Evolutionary conservation across 371 early-diverging fungal species (phyloP).

Genomic region (Mucor irregularis): DNA sequence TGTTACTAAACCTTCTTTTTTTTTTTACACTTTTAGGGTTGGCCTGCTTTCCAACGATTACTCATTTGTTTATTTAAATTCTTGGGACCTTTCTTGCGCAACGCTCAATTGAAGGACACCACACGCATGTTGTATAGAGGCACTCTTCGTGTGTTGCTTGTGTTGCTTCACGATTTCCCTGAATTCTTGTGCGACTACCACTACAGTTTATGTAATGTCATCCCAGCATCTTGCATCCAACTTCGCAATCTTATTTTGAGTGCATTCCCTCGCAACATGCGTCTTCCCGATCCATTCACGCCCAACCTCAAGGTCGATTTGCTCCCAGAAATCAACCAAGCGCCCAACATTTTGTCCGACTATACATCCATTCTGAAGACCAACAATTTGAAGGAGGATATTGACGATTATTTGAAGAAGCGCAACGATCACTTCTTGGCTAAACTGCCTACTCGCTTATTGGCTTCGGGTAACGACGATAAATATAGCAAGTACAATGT

Average conservation of each 20-base stretch:
- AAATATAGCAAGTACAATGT: slow-evolving; percentile 66
- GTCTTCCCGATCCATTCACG: slow-evolving; percentile 95
- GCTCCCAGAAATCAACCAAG: slow-evolving; percentile 81
- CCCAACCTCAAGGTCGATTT: slow-evolving; percentile 92
- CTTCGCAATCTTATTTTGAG: slow-evolving; percentile 92
- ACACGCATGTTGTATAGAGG: slow-evolving; percentile 88
- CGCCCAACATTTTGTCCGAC: slow-evolving; percentile 87
- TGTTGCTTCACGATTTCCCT: slow-evolving; percentile 97
- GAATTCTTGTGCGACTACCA: slow-evolving; percentile 95
- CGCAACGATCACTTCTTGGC: background rate
- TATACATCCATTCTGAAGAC: slow-evolving; percentile 63
- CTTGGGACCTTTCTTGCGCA: slow-evolving; percentile 81
- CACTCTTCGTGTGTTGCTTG: slow-evolving; percentile 86
- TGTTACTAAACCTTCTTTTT: too few species aligned
- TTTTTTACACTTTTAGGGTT: slow-evolving; percentile 56
- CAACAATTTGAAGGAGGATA: slow-evolving; percentile 63
- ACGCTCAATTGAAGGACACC: slow-evolving; percentile 69
- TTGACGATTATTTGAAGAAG: slow-evolving; percentile 66
- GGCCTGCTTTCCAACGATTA: slow-evolving; percentile 86
- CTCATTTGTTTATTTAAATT: slow-evolving; percentile 84
- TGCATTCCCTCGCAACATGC: slow-evolving; percentile 96
- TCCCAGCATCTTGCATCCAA: slow-evolving; percentile 94
- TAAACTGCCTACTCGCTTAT: background rate
- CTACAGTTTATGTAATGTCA: slow-evolving; percentile 89
- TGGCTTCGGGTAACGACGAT: slow-evolving; percentile 21